phyloP scores from a whole-genome alignment of 441 rosid genomes.

The Populus hybrid region DNA sequence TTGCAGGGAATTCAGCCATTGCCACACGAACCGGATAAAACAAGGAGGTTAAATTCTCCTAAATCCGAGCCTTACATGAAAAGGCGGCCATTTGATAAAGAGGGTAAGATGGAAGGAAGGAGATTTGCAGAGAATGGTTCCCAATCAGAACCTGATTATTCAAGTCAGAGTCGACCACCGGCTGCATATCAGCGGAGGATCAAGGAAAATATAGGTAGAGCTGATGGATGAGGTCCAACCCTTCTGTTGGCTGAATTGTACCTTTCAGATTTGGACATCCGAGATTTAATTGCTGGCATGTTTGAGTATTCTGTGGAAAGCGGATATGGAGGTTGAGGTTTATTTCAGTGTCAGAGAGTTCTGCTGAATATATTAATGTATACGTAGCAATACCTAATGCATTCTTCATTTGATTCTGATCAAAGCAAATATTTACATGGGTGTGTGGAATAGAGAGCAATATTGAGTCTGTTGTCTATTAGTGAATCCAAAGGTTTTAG shows the following conservation, averaged over 20 bases:
- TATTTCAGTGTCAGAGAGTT: background rate
- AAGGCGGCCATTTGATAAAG: conserved; percentile 40
- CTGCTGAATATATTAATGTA: background rate
- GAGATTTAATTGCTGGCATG: background rate
- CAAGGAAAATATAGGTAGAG: conserved; percentile 20
- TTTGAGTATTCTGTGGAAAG: background rate
- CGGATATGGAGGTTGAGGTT: background rate
- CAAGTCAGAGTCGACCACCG: conserved; percentile 27
- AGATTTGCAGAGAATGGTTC: conserved; percentile 27
- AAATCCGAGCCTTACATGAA: conserved; percentile 33
- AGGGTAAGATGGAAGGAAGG: conserved; percentile 26
- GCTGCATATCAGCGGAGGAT: conserved; percentile 30
- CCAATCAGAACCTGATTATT: conserved; percentile 30
- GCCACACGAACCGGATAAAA: conserved; percentile 37
- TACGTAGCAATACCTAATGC: background rate
- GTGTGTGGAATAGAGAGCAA: background rate
- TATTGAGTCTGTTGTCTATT: background rate
- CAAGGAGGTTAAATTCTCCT: conserved; percentile 31
- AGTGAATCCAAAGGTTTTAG: background rate
- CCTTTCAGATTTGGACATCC: background rate
- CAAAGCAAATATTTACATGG: background rate
- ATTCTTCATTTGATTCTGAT: background rate
- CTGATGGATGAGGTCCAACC: conserved; percentile 24
- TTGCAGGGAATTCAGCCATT: conserved; percentile 68
- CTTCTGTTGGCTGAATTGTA: background rate